Conservation (phyloP, 2,329 filamentous ascomycete species). For the Taxawa tesnikishii region DNA sequence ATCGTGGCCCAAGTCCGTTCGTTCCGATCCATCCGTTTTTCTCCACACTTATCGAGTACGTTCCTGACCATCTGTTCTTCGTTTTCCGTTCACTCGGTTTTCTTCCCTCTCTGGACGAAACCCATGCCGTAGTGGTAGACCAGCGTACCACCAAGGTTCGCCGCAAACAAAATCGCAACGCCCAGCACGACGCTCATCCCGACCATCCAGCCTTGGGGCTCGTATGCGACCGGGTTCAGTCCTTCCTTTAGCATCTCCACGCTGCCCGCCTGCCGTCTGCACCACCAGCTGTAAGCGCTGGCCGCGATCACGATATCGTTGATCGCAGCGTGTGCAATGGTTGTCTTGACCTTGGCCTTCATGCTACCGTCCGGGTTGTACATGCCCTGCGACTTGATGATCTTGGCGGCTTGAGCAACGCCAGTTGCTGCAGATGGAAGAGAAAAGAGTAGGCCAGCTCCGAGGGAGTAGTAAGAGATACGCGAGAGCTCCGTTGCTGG, state of each 20-base stretch:
- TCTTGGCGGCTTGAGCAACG: slow-evolving; percentile 24
- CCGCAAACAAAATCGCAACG: slow-evolving; percentile 23
- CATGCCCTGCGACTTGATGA: slow-evolving; percentile 31
- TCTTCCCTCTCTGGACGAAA: too few species aligned
- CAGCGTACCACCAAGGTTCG: slow-evolving; percentile 30
- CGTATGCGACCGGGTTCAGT: slow-evolving; percentile 17
- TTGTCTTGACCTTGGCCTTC: slow-evolving; percentile 27
- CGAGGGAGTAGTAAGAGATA: slow-evolving; percentile 31
- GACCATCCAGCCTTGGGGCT: slow-evolving; percentile 23
- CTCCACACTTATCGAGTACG: too few species aligned
- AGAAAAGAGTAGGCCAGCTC: slow-evolving; percentile 23
- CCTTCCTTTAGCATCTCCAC: slow-evolving; percentile 14
- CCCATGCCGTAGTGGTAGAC: slow-evolving; percentile 35
- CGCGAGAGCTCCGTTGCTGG: slow-evolving; percentile 24
- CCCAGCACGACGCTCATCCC: slow-evolving; percentile 23
- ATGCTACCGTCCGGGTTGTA: slow-evolving; percentile 21
- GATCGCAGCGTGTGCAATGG: slow-evolving; percentile 28
- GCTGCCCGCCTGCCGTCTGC: slow-evolving; percentile 16
- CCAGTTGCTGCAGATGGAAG: slow-evolving; percentile 22
- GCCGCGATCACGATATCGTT: slow-evolving; percentile 29
- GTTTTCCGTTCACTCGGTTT: too few species aligned
- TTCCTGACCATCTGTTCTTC: too few species aligned
- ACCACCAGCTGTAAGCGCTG: slow-evolving; percentile 31
- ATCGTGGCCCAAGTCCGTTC: too few species aligned
- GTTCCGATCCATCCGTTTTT: too few species aligned